A percentile compares a stretch with the other conserved stretches of the same genome.
Conservation (phyloP, 108 stramenopile genomes). For the Stephanodiscus triporus region DNA sequence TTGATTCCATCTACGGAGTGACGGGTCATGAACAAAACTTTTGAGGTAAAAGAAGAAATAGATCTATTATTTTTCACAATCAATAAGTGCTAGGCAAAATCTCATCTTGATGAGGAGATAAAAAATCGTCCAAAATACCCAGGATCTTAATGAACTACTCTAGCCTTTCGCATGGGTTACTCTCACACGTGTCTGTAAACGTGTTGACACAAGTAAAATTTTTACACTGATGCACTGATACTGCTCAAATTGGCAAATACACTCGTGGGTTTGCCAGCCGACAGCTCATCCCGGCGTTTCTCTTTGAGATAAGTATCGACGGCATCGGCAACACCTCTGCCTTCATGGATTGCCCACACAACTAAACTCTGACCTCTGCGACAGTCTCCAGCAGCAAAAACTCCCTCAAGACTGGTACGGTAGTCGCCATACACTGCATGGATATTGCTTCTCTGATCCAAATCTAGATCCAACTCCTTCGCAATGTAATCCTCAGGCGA, state of each 20-base stretch:
- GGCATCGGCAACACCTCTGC: slow-evolving; percentile 92
- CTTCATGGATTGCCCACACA: slow-evolving; percentile 99
- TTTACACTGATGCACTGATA: slow-evolving; percentile 62
- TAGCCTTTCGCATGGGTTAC: too few species aligned
- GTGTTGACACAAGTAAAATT: too few species aligned
- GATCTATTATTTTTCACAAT: too few species aligned
- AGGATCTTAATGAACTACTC: too few species aligned
- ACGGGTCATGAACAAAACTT: not conserved
- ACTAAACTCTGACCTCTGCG: slow-evolving; percentile 96
- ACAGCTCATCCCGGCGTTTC: slow-evolving; percentile 67
- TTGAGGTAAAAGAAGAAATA: not conserved
- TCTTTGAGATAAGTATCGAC: slow-evolving; percentile 80
- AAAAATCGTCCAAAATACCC: too few species aligned
- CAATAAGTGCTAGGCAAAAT: too few species aligned
- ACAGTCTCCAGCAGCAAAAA: slow-evolving; percentile 98
- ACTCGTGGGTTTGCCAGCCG: slow-evolving; percentile 53
- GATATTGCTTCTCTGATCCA: slow-evolving; percentile 95
- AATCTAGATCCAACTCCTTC: slow-evolving; percentile 80
- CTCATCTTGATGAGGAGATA: too few species aligned
- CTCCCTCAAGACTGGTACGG: slow-evolving; percentile 92
- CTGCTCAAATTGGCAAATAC: slow-evolving; percentile 86
- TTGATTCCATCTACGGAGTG: slow-evolving; percentile 34
- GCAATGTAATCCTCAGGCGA: slow-evolving; percentile 89
- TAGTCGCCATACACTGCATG: slow-evolving; percentile 96
- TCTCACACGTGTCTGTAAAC: too few species aligned